Base-by-base conservation (phyloP, 129 eudicot genomes). In the Sambucus nigra region DNA sequence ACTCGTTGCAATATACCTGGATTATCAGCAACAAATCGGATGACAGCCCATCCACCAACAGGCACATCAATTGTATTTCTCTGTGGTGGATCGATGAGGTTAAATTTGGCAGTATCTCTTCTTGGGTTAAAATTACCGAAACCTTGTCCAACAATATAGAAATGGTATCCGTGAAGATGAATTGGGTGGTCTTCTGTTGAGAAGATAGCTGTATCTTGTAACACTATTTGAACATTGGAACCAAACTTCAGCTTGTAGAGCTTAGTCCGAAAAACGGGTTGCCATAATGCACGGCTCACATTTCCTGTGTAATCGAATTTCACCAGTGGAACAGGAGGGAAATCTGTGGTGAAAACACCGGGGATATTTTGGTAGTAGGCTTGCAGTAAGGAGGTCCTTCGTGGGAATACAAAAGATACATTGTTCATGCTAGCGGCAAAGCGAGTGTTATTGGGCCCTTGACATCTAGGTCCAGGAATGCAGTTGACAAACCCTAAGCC, bases 341-440 rank as follows among this genome's bases (percentile, higher is more conserved):
- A 87, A 61, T 82, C 88, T 0, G 78, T 19, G 2, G 88, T 82
- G 65, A 47, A 87, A 45, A 87, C 52, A 18, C 89, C 89, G 5
- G 78, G 93, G 5, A 77, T 65, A 21, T 59, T 71, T 31, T 74
- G 77, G 26, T 86, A 74, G 50, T 82, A 75, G 25, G 96, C 96
- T 61, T 87, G 79, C 4, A 87, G 63, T 40, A 87, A 48, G 21
- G 94, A 79, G n/a, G 69, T 61, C 23, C 57, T 79, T 35, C 26
- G 71, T 6, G 96, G 96, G 17, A 79, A 67, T 1, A 80, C 86
- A 44, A 83, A 83, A 1, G 94, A 82, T 21, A 80, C 73, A 25
- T 87, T 87, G 67, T 82, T 87, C 88, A 87, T 82, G 49, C 93
- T 87, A 13, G 96, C 94, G 0, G 93, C 81, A 29, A 87, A 79